phyloP scores from a whole-genome alignment of 2,329 filamentous ascomycete genomes.

The Cladosporium austrohemisphaericum region DNA sequence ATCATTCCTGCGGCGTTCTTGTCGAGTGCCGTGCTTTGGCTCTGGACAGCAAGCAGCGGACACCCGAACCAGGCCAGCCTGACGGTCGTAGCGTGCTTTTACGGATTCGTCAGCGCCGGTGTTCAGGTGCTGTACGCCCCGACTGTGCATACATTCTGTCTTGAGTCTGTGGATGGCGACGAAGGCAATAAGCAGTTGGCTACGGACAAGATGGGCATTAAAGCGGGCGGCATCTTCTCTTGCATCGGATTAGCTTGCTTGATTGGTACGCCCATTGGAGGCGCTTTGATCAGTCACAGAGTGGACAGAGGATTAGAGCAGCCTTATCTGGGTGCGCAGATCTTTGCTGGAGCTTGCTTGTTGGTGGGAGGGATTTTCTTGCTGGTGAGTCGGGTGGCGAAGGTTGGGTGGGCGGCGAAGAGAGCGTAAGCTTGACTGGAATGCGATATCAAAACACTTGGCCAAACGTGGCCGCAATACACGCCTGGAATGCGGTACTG shows the following conservation, averaged over 20 bases:
- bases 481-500: no score
- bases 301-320: slow-evolving; percentile 16
- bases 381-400: slow-evolving; percentile 23
- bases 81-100: slow-evolving; percentile 31
- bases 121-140: slow-evolving; percentile 31
- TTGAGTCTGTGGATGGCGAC: slow-evolving; percentile 5
- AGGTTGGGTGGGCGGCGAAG: slow-evolving; percentile 22
- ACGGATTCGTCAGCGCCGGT: slow-evolving; percentile 32
- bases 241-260: slow-evolving; percentile 25
- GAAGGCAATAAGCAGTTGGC: slow-evolving; percentile 4
- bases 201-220: slow-evolving; percentile 23
- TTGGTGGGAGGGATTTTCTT: slow-evolving; percentile 23
- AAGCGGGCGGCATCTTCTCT: slow-evolving; percentile 25
- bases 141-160: slow-evolving; percentile 24
- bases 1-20: slow-evolving; percentile 41
- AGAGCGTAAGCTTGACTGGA: no score
- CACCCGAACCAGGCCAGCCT: slow-evolving; percentile 17
- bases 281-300: slow-evolving; percentile 23
- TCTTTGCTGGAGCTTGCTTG: slow-evolving; percentile 23
- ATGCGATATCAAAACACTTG: no score
- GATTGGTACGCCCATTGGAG: slow-evolving; percentile 27
- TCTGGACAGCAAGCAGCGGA: slow-evolving; percentile 44
- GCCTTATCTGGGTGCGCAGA: slow-evolving; percentile 25
- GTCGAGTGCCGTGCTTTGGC: slow-evolving; percentile 45
- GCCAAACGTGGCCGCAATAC: no score